Percentiles rank a stretch among this genome's conserved stretches.
These are phyloP conservation scores for Penicillium diatomitis DNA, from an alignment of 495 filamentous ascomycete genomes.

Conservation along the genomic window DNA sequence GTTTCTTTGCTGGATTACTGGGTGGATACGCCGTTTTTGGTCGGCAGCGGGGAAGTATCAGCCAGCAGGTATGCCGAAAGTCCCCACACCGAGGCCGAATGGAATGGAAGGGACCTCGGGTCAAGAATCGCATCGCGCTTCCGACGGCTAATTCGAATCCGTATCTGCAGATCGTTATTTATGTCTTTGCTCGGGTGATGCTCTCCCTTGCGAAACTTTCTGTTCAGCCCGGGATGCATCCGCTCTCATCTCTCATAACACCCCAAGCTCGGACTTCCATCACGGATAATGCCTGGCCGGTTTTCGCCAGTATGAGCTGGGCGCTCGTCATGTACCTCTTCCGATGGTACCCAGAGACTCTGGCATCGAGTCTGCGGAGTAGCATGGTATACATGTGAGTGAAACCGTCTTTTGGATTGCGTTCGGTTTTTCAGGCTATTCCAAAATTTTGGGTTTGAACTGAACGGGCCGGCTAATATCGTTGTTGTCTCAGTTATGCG, in stretches of 20 bases:
- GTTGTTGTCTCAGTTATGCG: conserved; percentile 38
- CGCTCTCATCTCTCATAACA: conserved; percentile 32
- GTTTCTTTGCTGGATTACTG: conserved; percentile 80
- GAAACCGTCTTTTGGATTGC: conserved; percentile 22
- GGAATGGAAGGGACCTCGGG: not conserved
- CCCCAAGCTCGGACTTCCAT: conserved; percentile 41
- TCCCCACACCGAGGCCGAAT: not conserved
- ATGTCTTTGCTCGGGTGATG: conserved; percentile 87
- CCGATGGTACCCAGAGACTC: conserved; percentile 76
- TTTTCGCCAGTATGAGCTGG: conserved; percentile 85
- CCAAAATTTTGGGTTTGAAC: not conserved
- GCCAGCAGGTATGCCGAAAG: conserved; percentile 57
- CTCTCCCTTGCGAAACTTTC: conserved; percentile 76
- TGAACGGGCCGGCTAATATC: not conserved
- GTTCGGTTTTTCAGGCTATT: not conserved
- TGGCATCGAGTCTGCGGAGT: conserved; percentile 82
- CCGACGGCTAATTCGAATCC: no score
- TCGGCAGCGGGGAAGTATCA: conserved; percentile 70
- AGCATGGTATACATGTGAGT: conserved; percentile 96
- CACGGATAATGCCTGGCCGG: conserved; percentile 70
- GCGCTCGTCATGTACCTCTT: conserved; percentile 93
- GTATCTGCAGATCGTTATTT: conserved; percentile 66
- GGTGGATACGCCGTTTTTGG: conserved; percentile 94
- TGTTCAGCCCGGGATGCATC: conserved; percentile 52
- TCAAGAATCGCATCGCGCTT: not conserved